Percentiles rank a stretch among this genome's conserved stretches.
Conservation (phyloP, 257 asterid species). For the Scutellaria baicalensis region DNA sequence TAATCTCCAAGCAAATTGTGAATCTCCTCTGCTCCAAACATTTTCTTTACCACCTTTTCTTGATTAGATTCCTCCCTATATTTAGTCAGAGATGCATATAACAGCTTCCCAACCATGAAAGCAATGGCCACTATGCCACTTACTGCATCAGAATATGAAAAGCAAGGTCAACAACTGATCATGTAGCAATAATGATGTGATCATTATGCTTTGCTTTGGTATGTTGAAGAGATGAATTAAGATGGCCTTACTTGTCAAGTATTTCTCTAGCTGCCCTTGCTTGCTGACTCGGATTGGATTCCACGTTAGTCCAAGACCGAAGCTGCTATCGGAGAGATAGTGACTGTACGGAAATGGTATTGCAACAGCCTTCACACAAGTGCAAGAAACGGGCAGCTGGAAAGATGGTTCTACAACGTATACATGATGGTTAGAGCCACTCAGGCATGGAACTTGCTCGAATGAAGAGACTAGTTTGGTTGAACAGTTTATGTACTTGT, state of each 20-base stretch:
- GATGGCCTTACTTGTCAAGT: conserved; percentile 1
- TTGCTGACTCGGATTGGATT: not conserved
- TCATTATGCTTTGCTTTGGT: too few relatives aligned
- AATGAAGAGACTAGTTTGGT: conserved; percentile 7
- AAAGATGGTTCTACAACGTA: conserved; percentile 29
- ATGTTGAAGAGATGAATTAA: too few relatives aligned
- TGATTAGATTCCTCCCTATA: not conserved
- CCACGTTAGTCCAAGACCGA: conserved; percentile 48
- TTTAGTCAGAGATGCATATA: conserved; percentile 1
- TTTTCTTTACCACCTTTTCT: too few relatives aligned
- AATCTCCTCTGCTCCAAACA: not conserved
- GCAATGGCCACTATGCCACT: not conserved
- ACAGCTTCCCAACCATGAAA: conserved; percentile 13
- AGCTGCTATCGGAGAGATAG: conserved; percentile 36
- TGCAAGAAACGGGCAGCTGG: conserved; percentile 24
- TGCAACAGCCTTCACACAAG: conserved; percentile 16
- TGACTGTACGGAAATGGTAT: conserved; percentile 46
- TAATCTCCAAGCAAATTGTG: not conserved
- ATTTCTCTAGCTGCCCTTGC: not conserved
- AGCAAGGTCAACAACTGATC: too few relatives aligned
- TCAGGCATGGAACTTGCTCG: conserved; percentile 35
- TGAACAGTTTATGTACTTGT: conserved; percentile 44
- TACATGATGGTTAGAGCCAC: conserved; percentile 26
- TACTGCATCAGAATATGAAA: conserved; percentile 8
- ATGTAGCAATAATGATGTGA: too few relatives aligned